A percentile compares a stretch with the other conserved stretches of the same genome.
Evolutionary conservation across 768 basidiomycete genomes (phyloP).

Genomic region (Suillus tomentosus): DNA sequence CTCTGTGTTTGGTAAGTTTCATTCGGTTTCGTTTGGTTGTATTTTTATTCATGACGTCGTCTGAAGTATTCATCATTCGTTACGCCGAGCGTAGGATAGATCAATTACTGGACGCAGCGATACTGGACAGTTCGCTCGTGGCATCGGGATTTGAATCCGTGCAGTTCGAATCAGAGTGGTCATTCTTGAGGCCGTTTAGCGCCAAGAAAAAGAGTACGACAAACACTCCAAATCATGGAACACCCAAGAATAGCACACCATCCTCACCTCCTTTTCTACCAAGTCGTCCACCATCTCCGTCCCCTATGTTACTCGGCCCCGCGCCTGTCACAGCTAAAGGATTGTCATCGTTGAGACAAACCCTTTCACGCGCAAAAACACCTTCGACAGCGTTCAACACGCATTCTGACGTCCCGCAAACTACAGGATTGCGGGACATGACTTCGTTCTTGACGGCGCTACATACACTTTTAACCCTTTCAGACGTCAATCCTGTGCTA

Average conservation of each 20-base stretch:
- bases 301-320: constrained; percentile 42
- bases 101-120: constrained; percentile 73
- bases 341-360: constrained; percentile 71
- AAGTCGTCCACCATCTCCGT: constrained; percentile 55
- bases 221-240: constrained; percentile 27
- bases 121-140: constrained; percentile 83
- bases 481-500: constrained; percentile 88
- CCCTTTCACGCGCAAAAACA: constrained; percentile 56
- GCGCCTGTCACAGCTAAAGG: constrained; percentile 51
- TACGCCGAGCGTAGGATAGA: constrained; percentile 90
- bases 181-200: constrained; percentile 74
- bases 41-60: constrained; percentile 13
- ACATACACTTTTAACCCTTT: constrained; percentile 78
- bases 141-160: constrained; percentile 78
- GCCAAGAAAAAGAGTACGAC: constrained; percentile 54
- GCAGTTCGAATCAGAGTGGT: constrained; percentile 97
- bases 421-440: constrained; percentile 55
- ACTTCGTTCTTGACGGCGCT: constrained; percentile 83
- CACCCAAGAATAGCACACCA: constrained; percentile 38
- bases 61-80: constrained; percentile 89
- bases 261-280: constrained; percentile 51
- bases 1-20: constrained; percentile 81
- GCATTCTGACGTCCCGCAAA: constrained; percentile 47
- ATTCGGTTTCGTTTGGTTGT: constrained; percentile 7
- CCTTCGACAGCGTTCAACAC: constrained; percentile 46